Percentiles rank a stretch among this genome's conserved stretches.
phyloP scores from a whole-genome alignment of 2,329 filamentous ascomycete species.

The Pyrenophora seminiperda region DNA sequence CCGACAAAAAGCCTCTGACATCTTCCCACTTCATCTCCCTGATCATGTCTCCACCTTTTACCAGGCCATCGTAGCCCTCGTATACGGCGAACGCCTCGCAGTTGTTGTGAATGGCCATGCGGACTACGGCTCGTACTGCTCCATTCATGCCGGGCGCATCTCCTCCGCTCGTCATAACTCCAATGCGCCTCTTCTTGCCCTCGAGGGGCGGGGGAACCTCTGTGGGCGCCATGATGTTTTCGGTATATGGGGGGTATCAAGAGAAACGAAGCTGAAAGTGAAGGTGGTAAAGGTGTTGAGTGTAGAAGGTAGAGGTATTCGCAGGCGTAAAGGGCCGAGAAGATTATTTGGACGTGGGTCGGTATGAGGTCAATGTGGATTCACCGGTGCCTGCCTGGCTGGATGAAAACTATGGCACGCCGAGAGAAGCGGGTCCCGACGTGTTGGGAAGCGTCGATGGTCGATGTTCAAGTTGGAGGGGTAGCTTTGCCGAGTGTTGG shows the following conservation, averaged over 20 bases:
- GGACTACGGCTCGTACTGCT: constrained; percentile 85
- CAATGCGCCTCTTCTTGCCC: constrained; percentile 69
- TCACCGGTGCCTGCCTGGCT: constrained; percentile 13
- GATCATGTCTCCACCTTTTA: constrained; percentile 87
- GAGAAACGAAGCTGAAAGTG: neutral
- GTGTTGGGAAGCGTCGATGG: constrained; percentile 29
- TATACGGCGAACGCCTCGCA: constrained; percentile 63
- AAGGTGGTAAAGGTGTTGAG: constrained; percentile 7
- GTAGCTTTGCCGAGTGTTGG: constrained; percentile 17
- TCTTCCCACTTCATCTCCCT: constrained; percentile 88
- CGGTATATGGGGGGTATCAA: constrained; percentile 6
- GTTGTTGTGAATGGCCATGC: constrained; percentile 81
- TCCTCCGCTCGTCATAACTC: constrained; percentile 91
- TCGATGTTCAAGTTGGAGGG: constrained; percentile 11
- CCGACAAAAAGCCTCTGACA: constrained; percentile 90
- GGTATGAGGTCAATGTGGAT: constrained; percentile 35
- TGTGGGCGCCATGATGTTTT: constrained; percentile 36
- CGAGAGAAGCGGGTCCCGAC: constrained; percentile 27
- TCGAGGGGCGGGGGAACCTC: constrained; percentile 44
- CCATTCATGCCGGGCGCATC: constrained; percentile 96
- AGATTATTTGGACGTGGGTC: constrained; percentile 22
- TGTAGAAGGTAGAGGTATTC: constrained; percentile 13
- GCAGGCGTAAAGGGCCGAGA: constrained; percentile 11
- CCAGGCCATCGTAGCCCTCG: constrained; percentile 95
- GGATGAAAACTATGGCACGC: constrained; percentile 18